Conservation (phyloP, 805 yeast species). For the Huiozyma naganishii region DNA sequence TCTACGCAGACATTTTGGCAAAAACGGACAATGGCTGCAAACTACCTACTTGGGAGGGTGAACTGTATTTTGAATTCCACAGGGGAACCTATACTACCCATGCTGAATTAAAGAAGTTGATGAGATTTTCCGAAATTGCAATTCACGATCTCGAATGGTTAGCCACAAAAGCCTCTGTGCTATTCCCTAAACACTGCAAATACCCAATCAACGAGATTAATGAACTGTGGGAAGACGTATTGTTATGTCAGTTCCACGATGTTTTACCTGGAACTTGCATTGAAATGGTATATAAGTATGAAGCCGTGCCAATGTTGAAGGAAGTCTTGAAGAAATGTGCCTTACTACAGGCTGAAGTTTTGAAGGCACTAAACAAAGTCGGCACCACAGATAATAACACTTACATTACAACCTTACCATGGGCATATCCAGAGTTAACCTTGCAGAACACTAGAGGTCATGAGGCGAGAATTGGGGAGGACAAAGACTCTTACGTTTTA, state of each 20-base stretch:
- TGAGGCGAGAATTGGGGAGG: constrained; percentile 8
- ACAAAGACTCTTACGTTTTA: constrained; percentile 37
- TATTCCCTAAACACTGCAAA: constrained; percentile 37
- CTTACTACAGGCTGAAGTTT: constrained; percentile 40
- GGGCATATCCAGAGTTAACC: constrained; percentile 29
- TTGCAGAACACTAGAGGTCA: not conserved
- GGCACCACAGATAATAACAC: not conserved
- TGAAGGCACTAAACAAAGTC: constrained; percentile 32
- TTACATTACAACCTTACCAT: constrained; percentile 44
- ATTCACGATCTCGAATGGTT: constrained; percentile 79
- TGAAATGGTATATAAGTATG: constrained; percentile 83
- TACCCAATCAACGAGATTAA: constrained; percentile 67
- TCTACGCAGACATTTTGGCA: constrained; percentile 54
- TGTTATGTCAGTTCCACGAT: constrained; percentile 92
- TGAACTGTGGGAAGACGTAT: constrained; percentile 76
- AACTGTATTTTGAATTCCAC: constrained; percentile 86
- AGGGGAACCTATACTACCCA: constrained; percentile 96
- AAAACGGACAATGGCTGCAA: constrained; percentile 53
- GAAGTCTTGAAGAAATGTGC: constrained; percentile 44
- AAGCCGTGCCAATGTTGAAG: constrained; percentile 69
- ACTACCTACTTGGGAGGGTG: constrained; percentile 88
- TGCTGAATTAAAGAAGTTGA: constrained; percentile 70
- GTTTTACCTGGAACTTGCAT: constrained; percentile 97
- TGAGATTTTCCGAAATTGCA: constrained; percentile 65
- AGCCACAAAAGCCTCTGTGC: constrained; percentile 61